Base-by-base conservation (phyloP, 257 asterid species). In the Solanum clarkiae region DNA sequence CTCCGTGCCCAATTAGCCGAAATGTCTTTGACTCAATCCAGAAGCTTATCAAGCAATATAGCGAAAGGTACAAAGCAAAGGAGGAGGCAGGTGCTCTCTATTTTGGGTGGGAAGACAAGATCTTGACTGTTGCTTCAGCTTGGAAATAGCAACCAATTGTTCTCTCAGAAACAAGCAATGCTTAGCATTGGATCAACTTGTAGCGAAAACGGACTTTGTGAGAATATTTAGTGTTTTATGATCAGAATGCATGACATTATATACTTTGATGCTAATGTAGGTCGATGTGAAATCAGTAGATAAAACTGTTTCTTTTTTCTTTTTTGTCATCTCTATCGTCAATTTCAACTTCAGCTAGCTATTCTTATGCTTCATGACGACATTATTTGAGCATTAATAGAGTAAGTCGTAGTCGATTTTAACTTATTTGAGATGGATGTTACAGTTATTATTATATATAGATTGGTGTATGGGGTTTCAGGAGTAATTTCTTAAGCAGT, bases 101-200 rank as follows among this genome's bases (percentile, higher is more conserved):
- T 86, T 96, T 96, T 22, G 98, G 97, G 55, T 96, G 99, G 99
- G 97, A 95, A 83, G 98, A 94, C 36, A 96, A 93, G 85, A 89
- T 88, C 88, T 88, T 96, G 90, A 90, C 94, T 20, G 95, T 94
- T 36, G 86, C 97, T 86, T 95, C 99, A 18, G 97, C 96, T 8
- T 95, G 98, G 98, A 92, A 85, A 81, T 94, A 87, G 88, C 24
- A 22, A 62, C 54, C 29, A 16, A 10, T 54, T 71, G 12, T 47
- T 51, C 36, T 22, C 40, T 32, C 57, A 24, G 14, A 51, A 51
- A 45, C 81, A 47, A 47, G 51, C 62, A 75, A 75, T 47, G 62
- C 44, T 22, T 14, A 7, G 56, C 44, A 32, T 51, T 11, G 75
- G 55, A 40, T 85, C 80, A 11, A 45, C 70, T n/a, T 53, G 15